A percentile compares a stretch with the other conserved stretches of the same genome.
Evolutionary conservation across 2,329 filamentous ascomycete genomes (phyloP).

Genomic region (Colletotrichum sp.): DNA sequence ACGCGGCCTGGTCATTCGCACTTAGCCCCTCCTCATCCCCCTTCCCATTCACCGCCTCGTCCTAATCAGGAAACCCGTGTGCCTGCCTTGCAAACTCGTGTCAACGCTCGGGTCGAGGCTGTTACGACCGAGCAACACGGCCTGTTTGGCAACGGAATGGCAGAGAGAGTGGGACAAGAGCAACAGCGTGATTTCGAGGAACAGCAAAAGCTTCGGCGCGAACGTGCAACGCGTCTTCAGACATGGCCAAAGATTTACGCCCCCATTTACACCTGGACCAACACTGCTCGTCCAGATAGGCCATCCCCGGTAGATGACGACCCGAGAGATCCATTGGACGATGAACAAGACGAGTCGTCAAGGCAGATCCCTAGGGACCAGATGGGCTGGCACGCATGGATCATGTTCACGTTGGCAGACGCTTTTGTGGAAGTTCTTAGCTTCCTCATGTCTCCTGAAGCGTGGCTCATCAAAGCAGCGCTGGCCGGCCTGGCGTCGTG

Average conservation of each 20-base stretch:
- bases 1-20: neutral
- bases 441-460: neutral
- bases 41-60: neutral
- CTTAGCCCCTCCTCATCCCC: neutral
- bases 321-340: neutral
- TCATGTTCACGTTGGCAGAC: conserved; percentile 9
- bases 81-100: neutral
- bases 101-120: neutral
- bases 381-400: neutral
- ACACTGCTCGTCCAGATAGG: neutral
- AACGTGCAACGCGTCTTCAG: conserved; percentile 1
- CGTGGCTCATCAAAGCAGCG: neutral
- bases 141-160: neutral
- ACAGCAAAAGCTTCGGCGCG: neutral
- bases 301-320: neutral
- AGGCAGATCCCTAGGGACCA: neutral
- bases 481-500: neutral
- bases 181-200: neutral
- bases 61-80: neutral
- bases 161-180: neutral
- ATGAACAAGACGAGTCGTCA: neutral
- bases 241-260: conserved; percentile 5
- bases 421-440: neutral
- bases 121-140: neutral
- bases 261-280: conserved; percentile 5